Evolutionary conservation across 2,329 filamentous ascomycete species (phyloP).

Genomic region (Paraconiothyrium sp.): DNA sequence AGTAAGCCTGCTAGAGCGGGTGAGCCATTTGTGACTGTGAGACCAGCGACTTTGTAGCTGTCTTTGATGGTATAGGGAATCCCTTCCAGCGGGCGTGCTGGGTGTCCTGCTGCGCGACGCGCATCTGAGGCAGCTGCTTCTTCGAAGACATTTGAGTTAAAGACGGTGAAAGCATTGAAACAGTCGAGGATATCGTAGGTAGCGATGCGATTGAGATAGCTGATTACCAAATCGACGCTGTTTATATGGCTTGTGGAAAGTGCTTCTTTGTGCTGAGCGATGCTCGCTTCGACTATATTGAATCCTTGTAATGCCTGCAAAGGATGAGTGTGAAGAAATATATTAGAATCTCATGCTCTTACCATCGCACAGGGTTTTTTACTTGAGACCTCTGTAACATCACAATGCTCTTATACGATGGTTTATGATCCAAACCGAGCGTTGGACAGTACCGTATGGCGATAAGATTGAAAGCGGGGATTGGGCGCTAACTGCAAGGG

Average conservation of each 20-base stretch:
- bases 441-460: not conserved
- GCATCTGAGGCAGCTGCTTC: slow-evolving; percentile 60
- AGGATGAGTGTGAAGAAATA: not conserved
- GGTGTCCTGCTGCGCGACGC: slow-evolving; percentile 50
- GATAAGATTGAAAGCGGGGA: slow-evolving; percentile 7
- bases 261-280: slow-evolving; percentile 56
- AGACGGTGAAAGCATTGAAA: slow-evolving; percentile 60
- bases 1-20: slow-evolving; percentile 62
- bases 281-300: slow-evolving; percentile 59
- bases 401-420: not conserved
- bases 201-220: slow-evolving; percentile 59
- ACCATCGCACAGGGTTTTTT: not conserved
- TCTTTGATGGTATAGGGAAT: slow-evolving; percentile 69
- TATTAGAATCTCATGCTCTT: not conserved
- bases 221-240: slow-evolving; percentile 57
- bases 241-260: slow-evolving; percentile 53
- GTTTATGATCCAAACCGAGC: not conserved
- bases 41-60: slow-evolving; percentile 63
- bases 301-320: slow-evolving; percentile 15
- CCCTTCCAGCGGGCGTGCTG: slow-evolving; percentile 59
- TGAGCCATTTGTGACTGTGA: slow-evolving; percentile 64
- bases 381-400: not conserved
- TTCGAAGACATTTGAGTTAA: slow-evolving; percentile 58
- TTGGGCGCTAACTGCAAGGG: not conserved
- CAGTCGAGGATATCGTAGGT: slow-evolving; percentile 56